phyloP scores from a whole-genome alignment of 345 rosid genomes.

The Erodium maritimum region DNA sequence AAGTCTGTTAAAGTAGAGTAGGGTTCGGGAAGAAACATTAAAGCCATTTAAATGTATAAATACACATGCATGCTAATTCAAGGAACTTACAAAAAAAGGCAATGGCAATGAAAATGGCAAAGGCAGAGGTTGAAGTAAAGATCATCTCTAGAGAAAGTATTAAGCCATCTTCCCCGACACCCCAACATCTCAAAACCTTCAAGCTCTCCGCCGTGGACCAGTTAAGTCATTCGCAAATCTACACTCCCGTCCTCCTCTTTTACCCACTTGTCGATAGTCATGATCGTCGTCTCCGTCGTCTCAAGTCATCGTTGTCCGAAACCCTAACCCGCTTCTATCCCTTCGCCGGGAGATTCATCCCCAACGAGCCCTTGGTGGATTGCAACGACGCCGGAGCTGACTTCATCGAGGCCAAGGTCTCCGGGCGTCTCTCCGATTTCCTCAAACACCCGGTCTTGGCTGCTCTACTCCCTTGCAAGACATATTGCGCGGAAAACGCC shows the following conservation, averaged over 20 bases:
- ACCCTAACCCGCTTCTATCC: conserved; percentile 4
- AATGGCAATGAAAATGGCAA: no score
- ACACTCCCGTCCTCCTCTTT: not conserved
- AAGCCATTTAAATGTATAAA: no score
- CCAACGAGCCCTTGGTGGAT: conserved; percentile 1
- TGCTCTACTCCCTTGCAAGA: not conserved
- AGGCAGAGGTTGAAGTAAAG: no score
- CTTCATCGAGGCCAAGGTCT: not conserved
- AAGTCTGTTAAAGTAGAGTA: no score
- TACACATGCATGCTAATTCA: no score
- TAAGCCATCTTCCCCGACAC: conserved; percentile 8
- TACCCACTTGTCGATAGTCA: not conserved
- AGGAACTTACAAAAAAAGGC: no score
- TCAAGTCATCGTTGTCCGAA: conserved; percentile 5
- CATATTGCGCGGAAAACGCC: not conserved
- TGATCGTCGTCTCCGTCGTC: not conserved
- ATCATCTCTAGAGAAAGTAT: no score
- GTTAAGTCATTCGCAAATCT: not conserved
- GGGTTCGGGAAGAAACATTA: no score
- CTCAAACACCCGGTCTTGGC: not conserved
- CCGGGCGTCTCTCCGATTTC: not conserved
- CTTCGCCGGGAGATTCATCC: not conserved
- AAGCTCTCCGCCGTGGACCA: conserved; percentile 5
- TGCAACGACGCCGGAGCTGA: conserved; percentile 3
- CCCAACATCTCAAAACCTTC: conserved; percentile 5